Percentiles rank a stretch among this genome's conserved stretches.
These are phyloP conservation scores for Scortechinia acanthostroma DNA, from an alignment of 2,329 filamentous ascomycete species.

Conservation along the genomic window DNA sequence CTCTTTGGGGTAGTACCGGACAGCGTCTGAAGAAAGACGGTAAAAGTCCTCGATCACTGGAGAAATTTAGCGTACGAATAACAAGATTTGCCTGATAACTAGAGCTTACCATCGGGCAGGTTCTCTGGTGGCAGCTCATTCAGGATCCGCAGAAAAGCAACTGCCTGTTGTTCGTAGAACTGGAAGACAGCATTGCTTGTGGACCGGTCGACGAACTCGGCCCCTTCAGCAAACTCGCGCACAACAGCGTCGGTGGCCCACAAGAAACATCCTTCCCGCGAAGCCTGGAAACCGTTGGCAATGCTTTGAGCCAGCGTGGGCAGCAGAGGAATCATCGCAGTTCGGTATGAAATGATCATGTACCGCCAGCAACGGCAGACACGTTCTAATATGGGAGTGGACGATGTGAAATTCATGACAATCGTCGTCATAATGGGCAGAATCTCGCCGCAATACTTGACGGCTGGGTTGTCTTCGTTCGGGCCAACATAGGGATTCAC, in stretches of 20 bases:
- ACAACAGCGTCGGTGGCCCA: constrained; percentile 95
- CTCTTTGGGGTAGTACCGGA: constrained; percentile 84
- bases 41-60: constrained; percentile 87
- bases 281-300: constrained; percentile 74
- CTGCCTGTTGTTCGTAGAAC: constrained; percentile 91
- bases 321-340: constrained; percentile 77
- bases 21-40: constrained; percentile 80
- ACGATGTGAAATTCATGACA: constrained; percentile 78
- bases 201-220: constrained; percentile 74
- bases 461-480: constrained; percentile 75
- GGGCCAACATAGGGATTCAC: constrained; percentile 64
- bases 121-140: constrained; percentile 72
- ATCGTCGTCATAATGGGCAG: constrained; percentile 82
- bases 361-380: constrained; percentile 93
- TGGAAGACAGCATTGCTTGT: constrained; percentile 83
- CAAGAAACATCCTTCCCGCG: constrained; percentile 91
- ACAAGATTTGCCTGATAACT: neutral
- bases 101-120: constrained; percentile 49
- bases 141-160: constrained; percentile 80
- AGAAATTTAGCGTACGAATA: neutral
- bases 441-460: constrained; percentile 93
- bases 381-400: constrained; percentile 82
- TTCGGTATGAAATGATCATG: constrained; percentile 93
- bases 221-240: constrained; percentile 87
- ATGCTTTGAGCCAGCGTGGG: constrained; percentile 82